Conservation (phyloP, 2,329 filamentous ascomycete genomes). For the Diplodia scrobiculata region DNA sequence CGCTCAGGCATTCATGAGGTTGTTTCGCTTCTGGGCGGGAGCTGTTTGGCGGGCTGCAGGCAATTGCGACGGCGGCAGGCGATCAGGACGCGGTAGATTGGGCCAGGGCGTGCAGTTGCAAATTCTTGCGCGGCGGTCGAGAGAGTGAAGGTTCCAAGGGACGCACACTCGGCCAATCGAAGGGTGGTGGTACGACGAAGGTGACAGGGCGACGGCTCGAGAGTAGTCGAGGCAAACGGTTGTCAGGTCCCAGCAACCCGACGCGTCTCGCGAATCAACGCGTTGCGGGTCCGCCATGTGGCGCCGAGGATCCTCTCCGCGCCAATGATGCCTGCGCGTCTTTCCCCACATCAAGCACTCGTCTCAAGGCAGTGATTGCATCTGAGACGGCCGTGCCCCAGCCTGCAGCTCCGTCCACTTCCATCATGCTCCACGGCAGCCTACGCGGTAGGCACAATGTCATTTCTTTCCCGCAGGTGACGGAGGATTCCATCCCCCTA, state of each 20-base stretch:
- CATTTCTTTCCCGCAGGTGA: too few relatives aligned
- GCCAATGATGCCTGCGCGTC: conserved; percentile 16
- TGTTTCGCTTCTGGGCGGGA: background rate
- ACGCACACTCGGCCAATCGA: conserved; percentile 7
- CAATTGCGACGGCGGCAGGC: conserved; percentile 18
- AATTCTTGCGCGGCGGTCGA: background rate
- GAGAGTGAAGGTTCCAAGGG: background rate
- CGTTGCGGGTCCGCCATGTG: conserved; percentile 13
- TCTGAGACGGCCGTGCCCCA: conserved; percentile 1
- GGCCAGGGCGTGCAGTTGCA: background rate
- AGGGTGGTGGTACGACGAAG: conserved; percentile 8
- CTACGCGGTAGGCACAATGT: background rate
- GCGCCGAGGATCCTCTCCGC: conserved; percentile 17
- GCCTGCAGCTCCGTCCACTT: background rate
- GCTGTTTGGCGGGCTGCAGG: background rate
- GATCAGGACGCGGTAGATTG: background rate
- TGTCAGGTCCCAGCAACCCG: conserved; percentile 21
- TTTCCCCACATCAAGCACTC: conserved; percentile 12
- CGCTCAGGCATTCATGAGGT: conserved; percentile 8
- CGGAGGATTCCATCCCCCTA: too few relatives aligned
- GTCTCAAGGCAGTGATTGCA: conserved; percentile 10
- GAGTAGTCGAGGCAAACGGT: conserved; percentile 17
- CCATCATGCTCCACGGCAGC: background rate
- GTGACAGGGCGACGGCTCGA: conserved; percentile 16
- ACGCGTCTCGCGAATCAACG: conserved; percentile 24